Conservation (phyloP, 345 rosid genomes). For the Nasturtium officinale region DNA sequence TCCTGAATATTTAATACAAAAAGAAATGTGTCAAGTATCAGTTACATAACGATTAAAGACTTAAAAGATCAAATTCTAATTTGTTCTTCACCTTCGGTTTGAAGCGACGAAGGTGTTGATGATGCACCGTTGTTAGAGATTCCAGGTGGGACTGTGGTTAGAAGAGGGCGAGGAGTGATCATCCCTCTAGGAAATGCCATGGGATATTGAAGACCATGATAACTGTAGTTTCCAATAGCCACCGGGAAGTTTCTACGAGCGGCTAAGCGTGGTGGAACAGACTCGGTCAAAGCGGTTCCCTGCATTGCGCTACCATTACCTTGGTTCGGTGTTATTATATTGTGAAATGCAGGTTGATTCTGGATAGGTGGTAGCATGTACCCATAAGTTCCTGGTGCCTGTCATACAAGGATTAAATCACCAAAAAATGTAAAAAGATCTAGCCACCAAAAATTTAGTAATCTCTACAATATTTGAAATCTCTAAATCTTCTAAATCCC, state of each 20-base stretch:
- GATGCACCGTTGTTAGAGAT: constrained; percentile 54
- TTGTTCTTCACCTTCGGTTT: constrained; percentile 65
- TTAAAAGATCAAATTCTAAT: background rate
- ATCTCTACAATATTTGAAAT: background rate
- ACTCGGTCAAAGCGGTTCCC: constrained; percentile 40
- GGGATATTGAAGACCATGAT: constrained; percentile 78
- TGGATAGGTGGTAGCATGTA: constrained; percentile 87
- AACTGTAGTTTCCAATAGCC: constrained; percentile 68
- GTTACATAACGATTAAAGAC: background rate
- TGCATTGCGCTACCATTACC: constrained; percentile 53
- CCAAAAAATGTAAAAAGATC: background rate
- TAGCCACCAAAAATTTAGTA: background rate
- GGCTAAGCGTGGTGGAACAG: constrained; percentile 63
- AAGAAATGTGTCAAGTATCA: background rate
- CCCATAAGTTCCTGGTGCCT: constrained; percentile 91
- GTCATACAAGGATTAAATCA: background rate
- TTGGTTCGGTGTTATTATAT: constrained; percentile 71
- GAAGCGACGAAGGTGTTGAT: constrained; percentile 61
- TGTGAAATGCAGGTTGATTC: constrained; percentile 69
- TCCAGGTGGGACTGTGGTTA: constrained; percentile 54
- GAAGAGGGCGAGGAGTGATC: constrained; percentile 58
- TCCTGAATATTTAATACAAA: constrained; percentile 54
- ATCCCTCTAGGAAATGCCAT: constrained; percentile 77
- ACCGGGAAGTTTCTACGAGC: constrained; percentile 69
- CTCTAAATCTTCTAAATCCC: background rate